These are phyloP conservation scores for Aspergillus hiratsukae DNA, from an alignment of 2,329 filamentous ascomycete genomes.

Conservation along the genomic window DNA sequence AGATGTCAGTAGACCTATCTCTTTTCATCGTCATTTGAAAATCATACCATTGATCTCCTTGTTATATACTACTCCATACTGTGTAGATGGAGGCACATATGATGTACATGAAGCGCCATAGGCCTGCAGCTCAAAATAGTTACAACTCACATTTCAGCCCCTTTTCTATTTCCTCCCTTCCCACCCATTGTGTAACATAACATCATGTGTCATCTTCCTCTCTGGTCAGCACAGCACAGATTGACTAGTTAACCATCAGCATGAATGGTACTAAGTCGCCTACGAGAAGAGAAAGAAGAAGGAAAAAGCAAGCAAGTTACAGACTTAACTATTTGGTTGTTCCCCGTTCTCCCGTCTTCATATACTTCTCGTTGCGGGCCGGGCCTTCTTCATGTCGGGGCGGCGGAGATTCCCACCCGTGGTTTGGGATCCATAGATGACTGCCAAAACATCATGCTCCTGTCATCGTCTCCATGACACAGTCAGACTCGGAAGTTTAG, in stretches of 20 bases:
- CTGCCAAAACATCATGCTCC: background rate
- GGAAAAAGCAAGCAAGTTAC: background rate
- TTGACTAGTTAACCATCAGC: background rate
- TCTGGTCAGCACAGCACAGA: background rate
- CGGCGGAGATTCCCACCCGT: background rate
- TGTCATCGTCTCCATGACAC: background rate
- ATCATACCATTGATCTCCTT: too few relatives aligned
- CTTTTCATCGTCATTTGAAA: background rate
- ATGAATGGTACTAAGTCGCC: background rate
- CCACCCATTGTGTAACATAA: background rate
- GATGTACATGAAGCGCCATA: background rate
- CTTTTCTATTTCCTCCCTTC: background rate
- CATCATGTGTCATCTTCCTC: background rate
- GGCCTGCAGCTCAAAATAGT: background rate
- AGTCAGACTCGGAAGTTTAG: background rate
- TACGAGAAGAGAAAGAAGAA: background rate
- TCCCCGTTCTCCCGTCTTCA: background rate
- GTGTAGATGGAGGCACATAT: background rate
- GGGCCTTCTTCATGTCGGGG: constrained; percentile 11
- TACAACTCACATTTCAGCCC: background rate
- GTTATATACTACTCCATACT: background rate
- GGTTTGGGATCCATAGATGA: background rate
- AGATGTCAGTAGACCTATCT: background rate
- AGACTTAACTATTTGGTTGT: background rate
- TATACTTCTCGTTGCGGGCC: constrained; percentile 10